Evolutionary conservation across 306 rosid species (phyloP), one percentile per base, ranked within the genome.

Genomic region (Begonia loranthoides): DNA sequence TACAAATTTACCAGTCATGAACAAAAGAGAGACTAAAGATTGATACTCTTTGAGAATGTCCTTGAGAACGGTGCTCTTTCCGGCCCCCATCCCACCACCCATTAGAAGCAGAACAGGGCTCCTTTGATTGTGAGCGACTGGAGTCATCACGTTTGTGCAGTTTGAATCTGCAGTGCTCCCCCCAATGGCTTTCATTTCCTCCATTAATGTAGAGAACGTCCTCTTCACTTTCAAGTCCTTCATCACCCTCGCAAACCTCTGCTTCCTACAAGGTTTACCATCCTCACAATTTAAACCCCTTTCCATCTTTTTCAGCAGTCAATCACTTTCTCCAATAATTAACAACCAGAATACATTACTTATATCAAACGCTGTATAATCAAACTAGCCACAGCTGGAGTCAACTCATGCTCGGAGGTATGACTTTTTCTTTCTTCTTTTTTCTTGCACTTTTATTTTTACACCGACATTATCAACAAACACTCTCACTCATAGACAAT

Each of bases 81-180:
- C 95, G 22, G 88, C 94, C 2, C 95, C 95, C 99, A 86, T 86
- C 34, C 99, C 99, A 62, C 99, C 95, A 4, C 99, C 99, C 87
- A 90, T 90, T 6, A 90, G 74, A 11, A 90, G 66, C 19, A 90
- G 71, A 51, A 90, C 86, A 0, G 99, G 99, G 54, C 88, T 90
- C 45, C 99, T 76, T 48, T 86, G 51, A 13, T 58, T 65, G 65
- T 43, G 84, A 16, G 68, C 77, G 13, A 51, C 56, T 12, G 87
- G 85, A 7, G 60, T 66, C 85, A 74, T 74, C 46, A 76, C 66
- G 5, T 72, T 78, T 3, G 72, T 74, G 21, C 61, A 47, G 22
- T 63, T 60, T 9, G 85, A 64, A 13, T 72, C 76, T 9, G 49
- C 9, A 58, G 45, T 12, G 15, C 68, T 49, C 0, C 79, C 59